phyloP scores from a whole-genome alignment of 371 early-diverging fungal genomes.

The Mucor velutinosus region DNA sequence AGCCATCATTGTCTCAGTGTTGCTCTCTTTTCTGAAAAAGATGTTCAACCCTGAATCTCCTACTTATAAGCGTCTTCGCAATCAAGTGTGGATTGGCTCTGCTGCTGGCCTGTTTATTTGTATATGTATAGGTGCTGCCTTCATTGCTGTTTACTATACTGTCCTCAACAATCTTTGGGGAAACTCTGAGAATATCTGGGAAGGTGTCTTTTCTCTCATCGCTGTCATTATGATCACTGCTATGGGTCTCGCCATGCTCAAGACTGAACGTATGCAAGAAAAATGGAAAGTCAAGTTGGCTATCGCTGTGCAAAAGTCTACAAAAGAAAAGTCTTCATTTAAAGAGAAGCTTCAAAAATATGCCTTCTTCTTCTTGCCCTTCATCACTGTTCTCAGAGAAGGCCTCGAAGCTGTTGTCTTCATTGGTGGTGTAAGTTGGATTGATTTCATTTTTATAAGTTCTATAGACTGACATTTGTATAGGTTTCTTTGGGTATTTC shows the following conservation, averaged over 20 bases:
- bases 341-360: conserved; percentile 41
- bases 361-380: conserved; percentile 74
- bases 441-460: background rate
- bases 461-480: background rate
- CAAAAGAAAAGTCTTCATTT: conserved; percentile 20
- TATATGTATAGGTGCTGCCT: conserved; percentile 67
- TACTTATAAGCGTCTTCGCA: conserved; percentile 55
- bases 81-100: conserved; percentile 70
- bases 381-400: conserved; percentile 81
- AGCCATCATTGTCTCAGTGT: conserved; percentile 79
- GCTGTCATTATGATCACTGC: conserved; percentile 67
- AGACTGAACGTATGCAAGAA: conserved; percentile 70
- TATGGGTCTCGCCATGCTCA: conserved; percentile 77
- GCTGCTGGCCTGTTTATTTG: conserved; percentile 57
- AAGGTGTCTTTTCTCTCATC: conserved; percentile 71
- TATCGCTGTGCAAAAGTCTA: conserved; percentile 45
- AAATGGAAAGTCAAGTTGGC: conserved; percentile 71
- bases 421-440: conserved; percentile 70
- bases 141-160: conserved; percentile 71
- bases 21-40: conserved; percentile 71
- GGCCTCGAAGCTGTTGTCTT: conserved; percentile 83
- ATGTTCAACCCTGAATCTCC: conserved; percentile 50
- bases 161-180: conserved; percentile 43
- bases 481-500: conserved; percentile 62
- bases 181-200: conserved; percentile 76